Base-by-base conservation (phyloP, 495 filamentous ascomycete species). In the Parmelia sp. region DNA sequence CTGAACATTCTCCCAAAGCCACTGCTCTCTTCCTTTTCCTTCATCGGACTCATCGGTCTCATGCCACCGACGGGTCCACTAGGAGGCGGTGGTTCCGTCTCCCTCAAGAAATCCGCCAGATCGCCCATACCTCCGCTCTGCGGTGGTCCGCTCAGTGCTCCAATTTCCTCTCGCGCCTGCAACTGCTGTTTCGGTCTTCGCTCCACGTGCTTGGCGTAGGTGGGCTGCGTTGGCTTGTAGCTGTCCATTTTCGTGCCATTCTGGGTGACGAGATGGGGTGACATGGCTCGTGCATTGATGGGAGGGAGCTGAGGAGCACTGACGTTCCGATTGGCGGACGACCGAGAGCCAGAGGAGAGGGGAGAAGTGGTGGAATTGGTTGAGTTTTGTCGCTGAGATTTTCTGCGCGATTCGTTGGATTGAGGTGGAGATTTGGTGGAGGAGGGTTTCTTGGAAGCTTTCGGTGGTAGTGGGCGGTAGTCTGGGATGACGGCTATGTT, bases 81-180 rank as follows among this genome's bases (percentile, higher is more conserved):
- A 8, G 78, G 72, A 57, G 74, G 74, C 2, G 89, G 89, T n/a
- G 91, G 90, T 25, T 82, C 90, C 29, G 88, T 89, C 65, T 86
- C 88, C 47, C 82, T 84, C 19, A 96, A 75, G 73, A 96, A 95
- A 67, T 90, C 88, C 4, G 91, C 90, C 61, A 96, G 74, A 37
- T 92, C 90, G 47, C 83, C 84, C 4, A 89, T 91, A 35, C 79
- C 79, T 75, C 58, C 77, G 67, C 61, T 72, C 21, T 51, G 66
- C 40, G 72, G 62, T n/a, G 71, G 69, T 10, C 69, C 63, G 57
- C 61, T 60, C 47, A 70, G 36, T 35, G 60, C 66, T 68, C 66
- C 65, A 65, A 75, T 58, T 29, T 71, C 60, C 47, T 75, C 75
- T 11, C 75, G 71, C 12, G 82, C 75, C 21, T 84, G 69, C 71